Evolutionary conservation across 257 asterid species (phyloP), one percentile per base, ranked within the genome.

Genomic region (Penstemon davidsonii): DNA sequence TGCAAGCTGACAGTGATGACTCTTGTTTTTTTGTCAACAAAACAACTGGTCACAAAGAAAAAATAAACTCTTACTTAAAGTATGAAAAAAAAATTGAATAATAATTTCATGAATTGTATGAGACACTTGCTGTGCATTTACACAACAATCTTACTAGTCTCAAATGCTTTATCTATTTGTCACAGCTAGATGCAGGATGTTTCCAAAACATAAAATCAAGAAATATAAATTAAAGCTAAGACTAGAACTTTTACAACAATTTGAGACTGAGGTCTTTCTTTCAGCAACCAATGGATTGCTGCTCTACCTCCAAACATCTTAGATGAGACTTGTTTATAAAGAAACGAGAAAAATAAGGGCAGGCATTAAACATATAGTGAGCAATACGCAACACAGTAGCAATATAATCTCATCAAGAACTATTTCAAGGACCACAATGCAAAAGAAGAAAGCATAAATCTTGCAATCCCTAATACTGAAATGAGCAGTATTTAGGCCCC

Each of bases 271-370:
- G 80, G 78, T 65, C 68, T 78, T 69, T 82, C 81, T 51, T 70
- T 81, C 80, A 82, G 73, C 77, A 80, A 76, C 75, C 76, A 66
- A 53, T 74, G 82, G 64, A 85, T 58, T 15, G 18, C n/a, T 47
- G 79, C 82, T 80, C 83, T 78, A 74, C 86, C 81, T 64, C 91
- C 82, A 66, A 78, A 79, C 88, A 85, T 82, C 57, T 73, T 78
- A 78, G 58, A 55, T 19, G 51, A 69, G 63, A 73, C 65, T 81
- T 82, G 83, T 37, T 70, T 44, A 60, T 39, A 71, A 55, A 62
- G 33, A 52, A 43, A 57, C 55, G 47, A 39, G 25, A 44, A 67
- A n/a, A 36, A 69, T 25, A 41, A 46, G 10, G 68, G 13, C 36
- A 58, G 58, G 40, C 7, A 55, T 9, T 64, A 43, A 58, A 53